phyloP scores from a whole-genome alignment of 129 eudicot genomes.

The Heracleum sosnowskyi region DNA sequence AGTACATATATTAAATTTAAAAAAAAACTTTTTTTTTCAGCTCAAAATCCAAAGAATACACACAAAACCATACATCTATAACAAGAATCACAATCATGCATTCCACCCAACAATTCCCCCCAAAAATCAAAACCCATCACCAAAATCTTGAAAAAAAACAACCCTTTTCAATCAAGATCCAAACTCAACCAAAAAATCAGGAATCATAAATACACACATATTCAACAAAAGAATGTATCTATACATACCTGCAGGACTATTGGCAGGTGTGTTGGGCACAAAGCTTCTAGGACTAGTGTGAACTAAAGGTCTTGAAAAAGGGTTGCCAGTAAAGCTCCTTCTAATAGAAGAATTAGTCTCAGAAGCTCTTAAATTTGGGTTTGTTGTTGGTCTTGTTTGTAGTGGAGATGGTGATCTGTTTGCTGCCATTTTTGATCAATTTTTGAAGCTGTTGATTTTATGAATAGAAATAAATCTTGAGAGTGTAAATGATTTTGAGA shows the following conservation, averaged over 20 bases:
- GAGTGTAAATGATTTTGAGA: background rate
- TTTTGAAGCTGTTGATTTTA: background rate
- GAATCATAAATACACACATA: background rate
- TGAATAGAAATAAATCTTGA: background rate
- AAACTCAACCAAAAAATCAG: background rate
- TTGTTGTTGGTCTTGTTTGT: conserved; percentile 29
- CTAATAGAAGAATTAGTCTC: conserved; percentile 36
- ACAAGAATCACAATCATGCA: background rate
- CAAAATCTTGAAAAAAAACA: background rate
- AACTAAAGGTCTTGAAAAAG: conserved; percentile 43
- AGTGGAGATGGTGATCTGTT: conserved; percentile 80
- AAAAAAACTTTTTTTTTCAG: too few species aligned
- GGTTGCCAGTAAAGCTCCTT: conserved; percentile 57
- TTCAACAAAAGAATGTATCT: background rate
- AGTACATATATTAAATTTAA: too few species aligned
- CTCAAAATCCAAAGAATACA: background rate
- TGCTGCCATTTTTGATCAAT: background rate
- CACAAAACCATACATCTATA: background rate
- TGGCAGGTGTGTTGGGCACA: conserved; percentile 56
- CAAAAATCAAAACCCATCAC: background rate
- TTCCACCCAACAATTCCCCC: background rate
- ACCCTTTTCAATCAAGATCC: background rate
- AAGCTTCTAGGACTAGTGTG: conserved; percentile 35
- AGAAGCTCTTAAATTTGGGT: conserved; percentile 31
- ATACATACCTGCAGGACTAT: conserved; percentile 64